Evolutionary conservation across 2,329 filamentous ascomycete genomes (phyloP).

Genomic region (Diplodia seriata): DNA sequence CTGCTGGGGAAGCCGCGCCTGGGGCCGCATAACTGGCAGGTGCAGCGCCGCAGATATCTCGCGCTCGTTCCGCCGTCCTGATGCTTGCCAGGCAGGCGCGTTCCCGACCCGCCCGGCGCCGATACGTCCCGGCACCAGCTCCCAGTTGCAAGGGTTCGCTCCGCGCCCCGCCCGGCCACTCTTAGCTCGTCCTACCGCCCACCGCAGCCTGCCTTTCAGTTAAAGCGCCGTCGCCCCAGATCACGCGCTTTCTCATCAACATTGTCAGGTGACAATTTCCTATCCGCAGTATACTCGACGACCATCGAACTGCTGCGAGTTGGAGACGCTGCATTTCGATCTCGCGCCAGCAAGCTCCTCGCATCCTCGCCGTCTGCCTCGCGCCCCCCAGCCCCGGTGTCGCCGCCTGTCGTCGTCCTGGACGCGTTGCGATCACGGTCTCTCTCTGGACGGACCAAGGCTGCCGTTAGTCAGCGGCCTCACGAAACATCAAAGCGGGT

Average conservation of each 20-base stretch:
- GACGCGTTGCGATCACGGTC: conserved; percentile 25
- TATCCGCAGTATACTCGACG: conserved; percentile 3
- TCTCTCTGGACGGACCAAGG: conserved; percentile 27
- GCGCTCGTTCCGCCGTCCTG: not conserved
- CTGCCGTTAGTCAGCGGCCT: conserved; percentile 30
- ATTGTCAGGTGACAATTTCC: conserved; percentile 10
- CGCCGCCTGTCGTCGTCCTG: not conserved
- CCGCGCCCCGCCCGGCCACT: conserved; percentile 7
- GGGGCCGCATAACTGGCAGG: conserved; percentile 3
- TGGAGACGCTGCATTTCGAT: conserved; percentile 17
- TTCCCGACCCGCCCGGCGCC: conserved; percentile 26
- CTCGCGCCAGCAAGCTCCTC: not conserved
- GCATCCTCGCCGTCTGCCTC: not conserved
- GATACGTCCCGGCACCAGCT: conserved; percentile 10
- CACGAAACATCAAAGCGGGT: conserved; percentile 32
- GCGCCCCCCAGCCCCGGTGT: not conserved
- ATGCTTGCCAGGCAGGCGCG: conserved; percentile 23
- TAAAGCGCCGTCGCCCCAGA: conserved; percentile 13
- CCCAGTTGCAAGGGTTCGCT: conserved; percentile 5
- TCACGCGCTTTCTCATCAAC: conserved; percentile 1
- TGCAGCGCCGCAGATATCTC: not conserved
- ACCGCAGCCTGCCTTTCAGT: conserved; percentile 9
- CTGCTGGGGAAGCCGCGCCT: too few species aligned
- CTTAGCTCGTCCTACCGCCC: conserved; percentile 16
- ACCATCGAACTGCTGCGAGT: conserved; percentile 18